Conservation (phyloP, 1,139 yeast genomes). For the Spathaspora sp. region DNA sequence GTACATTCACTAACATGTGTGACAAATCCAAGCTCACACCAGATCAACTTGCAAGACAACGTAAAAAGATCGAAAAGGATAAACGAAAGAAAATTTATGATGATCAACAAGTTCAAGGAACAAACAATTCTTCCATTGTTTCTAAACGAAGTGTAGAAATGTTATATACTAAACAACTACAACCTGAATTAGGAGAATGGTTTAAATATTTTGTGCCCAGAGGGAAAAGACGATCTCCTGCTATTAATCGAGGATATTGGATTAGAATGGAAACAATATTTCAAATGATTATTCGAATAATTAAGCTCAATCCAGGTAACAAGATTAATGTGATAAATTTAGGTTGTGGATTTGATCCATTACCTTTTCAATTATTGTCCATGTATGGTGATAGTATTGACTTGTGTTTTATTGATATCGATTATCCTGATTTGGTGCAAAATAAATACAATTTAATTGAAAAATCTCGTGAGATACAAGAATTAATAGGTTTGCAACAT, state of each 20-base stretch:
- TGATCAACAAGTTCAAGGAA: constrained; percentile 72
- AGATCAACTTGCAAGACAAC: constrained; percentile 24
- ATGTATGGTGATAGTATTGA: constrained; percentile 14
- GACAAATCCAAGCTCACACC: constrained; percentile 7
- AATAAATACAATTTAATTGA: constrained; percentile 55
- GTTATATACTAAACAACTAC: constrained; percentile 48
- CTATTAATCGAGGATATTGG: constrained; percentile 85
- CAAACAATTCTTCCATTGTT: constrained; percentile 81
- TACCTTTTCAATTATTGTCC: constrained; percentile 63
- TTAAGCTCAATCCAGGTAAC: constrained; percentile 19
- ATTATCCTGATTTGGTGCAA: constrained; percentile 66
- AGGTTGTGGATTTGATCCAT: constrained; percentile 82
- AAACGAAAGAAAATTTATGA: constrained; percentile 49
- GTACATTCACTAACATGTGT: neutral
- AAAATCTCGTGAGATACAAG: constrained; percentile 44
- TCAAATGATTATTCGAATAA: constrained; percentile 47
- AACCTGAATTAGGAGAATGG: constrained; percentile 47
- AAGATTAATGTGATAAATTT: constrained; percentile 54
- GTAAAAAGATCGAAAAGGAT: constrained; percentile 49
- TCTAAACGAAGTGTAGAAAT: constrained; percentile 79
- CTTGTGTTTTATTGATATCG: constrained; percentile 62
- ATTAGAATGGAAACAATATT: constrained; percentile 72
- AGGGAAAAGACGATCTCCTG: constrained; percentile 72
- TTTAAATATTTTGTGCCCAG: constrained; percentile 69
- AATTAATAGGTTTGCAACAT: constrained; percentile 41